These are phyloP conservation scores for Porphyrellus cyaneotinctus DNA, from an alignment of 768 basidiomycete genomes.

Conservation along the genomic window DNA sequence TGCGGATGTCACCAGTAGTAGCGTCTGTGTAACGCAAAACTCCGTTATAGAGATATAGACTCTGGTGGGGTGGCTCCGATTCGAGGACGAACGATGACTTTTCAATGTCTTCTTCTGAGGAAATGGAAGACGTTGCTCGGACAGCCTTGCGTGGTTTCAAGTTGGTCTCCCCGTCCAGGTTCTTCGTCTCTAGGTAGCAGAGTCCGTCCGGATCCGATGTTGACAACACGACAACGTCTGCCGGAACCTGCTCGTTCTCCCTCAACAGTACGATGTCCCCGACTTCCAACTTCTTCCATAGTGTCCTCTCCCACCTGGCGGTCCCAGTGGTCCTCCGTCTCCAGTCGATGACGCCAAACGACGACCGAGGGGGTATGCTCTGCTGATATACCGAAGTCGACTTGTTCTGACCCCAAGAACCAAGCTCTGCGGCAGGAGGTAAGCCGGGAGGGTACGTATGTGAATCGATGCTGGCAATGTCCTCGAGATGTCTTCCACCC, in stretches of 20 bases:
- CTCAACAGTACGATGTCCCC: conserved; percentile 90
- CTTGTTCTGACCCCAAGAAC: conserved; percentile 35
- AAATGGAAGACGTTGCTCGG: conserved; percentile 68
- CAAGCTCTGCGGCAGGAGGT: conserved; percentile 25
- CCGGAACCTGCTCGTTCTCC: conserved; percentile 95
- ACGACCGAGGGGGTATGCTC: conserved; percentile 52
- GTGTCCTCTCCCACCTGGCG: conserved; percentile 87
- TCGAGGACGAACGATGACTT: conserved; percentile 85
- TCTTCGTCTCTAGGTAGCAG: conserved; percentile 98
- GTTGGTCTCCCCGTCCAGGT: conserved; percentile 96
- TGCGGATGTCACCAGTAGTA: conserved; percentile 46
- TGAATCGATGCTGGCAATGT: conserved; percentile 64
- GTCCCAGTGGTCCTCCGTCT: conserved; percentile 60
- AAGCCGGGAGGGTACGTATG: conserved; percentile 60
- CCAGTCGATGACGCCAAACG: conserved; percentile 80
- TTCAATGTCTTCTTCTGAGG: conserved; percentile 87
- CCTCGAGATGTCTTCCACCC: conserved; percentile 54
- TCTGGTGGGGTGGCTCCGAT: conserved; percentile 90
- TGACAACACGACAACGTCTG: conserved; percentile 89
- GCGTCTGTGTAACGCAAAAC: conserved; percentile 72
- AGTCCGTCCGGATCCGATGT: conserved; percentile 89
- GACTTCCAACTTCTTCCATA: conserved; percentile 99
- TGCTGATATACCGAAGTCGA: conserved; percentile 50
- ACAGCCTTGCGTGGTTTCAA: conserved; percentile 81
- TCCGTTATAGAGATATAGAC: conserved; percentile 87